Evolutionary conservation across 352 stramenopile species (phyloP).

Genomic region (Pythium grandisporangium): DNA sequence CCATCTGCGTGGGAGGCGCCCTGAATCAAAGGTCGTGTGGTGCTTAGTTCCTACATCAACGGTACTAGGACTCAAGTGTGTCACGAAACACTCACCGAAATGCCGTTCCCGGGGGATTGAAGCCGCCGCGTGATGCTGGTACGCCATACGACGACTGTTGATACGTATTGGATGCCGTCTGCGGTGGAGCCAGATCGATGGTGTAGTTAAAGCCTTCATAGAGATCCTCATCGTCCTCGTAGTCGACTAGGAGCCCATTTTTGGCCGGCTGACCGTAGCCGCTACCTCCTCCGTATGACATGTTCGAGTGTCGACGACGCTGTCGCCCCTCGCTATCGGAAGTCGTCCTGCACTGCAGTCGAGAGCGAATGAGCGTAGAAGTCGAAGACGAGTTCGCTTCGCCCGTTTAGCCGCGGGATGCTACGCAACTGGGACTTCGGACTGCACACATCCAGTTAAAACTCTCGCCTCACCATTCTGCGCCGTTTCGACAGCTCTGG

Average conservation of each 20-base stretch:
- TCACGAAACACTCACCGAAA: constrained; percentile 42
- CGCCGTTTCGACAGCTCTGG: too few relatives aligned
- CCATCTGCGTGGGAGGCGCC: constrained; percentile 74
- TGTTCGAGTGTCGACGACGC: too few relatives aligned
- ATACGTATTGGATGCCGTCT: constrained; percentile 56
- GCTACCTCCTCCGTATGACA: constrained; percentile 19
- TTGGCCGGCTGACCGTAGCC: constrained; percentile 46
- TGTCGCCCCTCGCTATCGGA: too few relatives aligned
- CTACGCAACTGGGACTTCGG: too few relatives aligned
- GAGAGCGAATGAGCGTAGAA: too few relatives aligned
- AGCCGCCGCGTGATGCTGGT: constrained; percentile 41
- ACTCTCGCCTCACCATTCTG: too few relatives aligned
- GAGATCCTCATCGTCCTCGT: constrained; percentile 82
- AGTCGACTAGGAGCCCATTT: constrained; percentile 50
- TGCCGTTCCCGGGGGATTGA: constrained; percentile 57
- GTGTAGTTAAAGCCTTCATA: constrained; percentile 89
- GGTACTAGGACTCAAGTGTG: too few relatives aligned
- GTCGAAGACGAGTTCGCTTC: too few relatives aligned
- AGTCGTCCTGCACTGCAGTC: too few relatives aligned
- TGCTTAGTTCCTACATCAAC: background rate
- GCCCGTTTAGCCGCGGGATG: too few relatives aligned
- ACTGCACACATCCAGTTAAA: too few relatives aligned
- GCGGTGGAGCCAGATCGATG: constrained; percentile 68
- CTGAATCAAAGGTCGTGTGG: constrained; percentile 8
- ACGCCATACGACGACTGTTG: constrained; percentile 48